These are phyloP conservation scores for Henckelia pumila DNA, from an alignment of 257 asterid species.

Conservation along the genomic window DNA sequence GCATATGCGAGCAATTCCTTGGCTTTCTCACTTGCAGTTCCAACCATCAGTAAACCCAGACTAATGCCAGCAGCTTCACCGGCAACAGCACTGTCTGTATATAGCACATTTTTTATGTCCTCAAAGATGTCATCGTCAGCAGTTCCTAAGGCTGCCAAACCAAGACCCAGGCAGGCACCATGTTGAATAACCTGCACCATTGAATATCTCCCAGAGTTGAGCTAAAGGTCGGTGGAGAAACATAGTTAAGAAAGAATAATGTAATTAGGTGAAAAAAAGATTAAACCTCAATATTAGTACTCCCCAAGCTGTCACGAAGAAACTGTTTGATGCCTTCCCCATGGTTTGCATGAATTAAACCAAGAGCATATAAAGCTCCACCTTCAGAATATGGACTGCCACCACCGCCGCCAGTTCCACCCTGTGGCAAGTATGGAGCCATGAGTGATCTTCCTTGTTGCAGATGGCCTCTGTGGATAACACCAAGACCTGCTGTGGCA, in stretches of 20 bases:
- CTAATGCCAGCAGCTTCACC: slow-evolving; percentile 99
- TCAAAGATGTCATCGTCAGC: slow-evolving; percentile 89
- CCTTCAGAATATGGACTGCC: slow-evolving; percentile 99
- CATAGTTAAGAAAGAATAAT: not conserved
- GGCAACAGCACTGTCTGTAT: slow-evolving; percentile 97
- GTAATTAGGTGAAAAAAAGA: not conserved
- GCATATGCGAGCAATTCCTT: slow-evolving; percentile 97
- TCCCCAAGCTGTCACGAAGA: slow-evolving; percentile 85
- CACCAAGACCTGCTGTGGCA: slow-evolving; percentile 98
- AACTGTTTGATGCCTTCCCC: slow-evolving; percentile 96
- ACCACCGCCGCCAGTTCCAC: slow-evolving; percentile 92
- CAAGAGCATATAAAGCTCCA: slow-evolving; percentile 94
- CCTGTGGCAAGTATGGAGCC: slow-evolving; percentile 98
- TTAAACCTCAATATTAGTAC: slow-evolving; percentile 82
- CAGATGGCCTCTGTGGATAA: slow-evolving; percentile 92
- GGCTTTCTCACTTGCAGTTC: slow-evolving; percentile 95
- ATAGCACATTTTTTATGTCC: slow-evolving; percentile 76
- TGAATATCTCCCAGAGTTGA: slow-evolving; percentile 16
- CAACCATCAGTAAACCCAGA: slow-evolving; percentile 97
- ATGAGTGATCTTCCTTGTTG: slow-evolving; percentile 95
- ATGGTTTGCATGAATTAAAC: slow-evolving; percentile 96
- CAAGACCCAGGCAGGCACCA: slow-evolving; percentile 99
- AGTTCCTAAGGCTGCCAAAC: slow-evolving; percentile 93
- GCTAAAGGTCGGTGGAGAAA: slow-evolving; percentile 18
- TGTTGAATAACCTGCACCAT: slow-evolving; percentile 88